Evolutionary conservation across 345 rosid genomes (phyloP).

Genomic region (Aquilaria malaccensis): DNA sequence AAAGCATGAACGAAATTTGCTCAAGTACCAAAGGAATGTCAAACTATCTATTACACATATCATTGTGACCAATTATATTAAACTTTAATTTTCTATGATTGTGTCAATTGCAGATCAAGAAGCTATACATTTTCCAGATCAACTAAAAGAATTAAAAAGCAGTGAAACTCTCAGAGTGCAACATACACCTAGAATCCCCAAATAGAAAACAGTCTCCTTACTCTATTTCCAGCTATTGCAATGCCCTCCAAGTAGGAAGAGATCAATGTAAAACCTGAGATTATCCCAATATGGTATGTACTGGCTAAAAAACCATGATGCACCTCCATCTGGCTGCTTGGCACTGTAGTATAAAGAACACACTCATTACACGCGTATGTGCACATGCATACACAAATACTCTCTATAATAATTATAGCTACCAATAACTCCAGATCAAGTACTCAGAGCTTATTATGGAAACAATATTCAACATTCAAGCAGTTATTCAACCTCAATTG

Average conservation of each 20-base stretch:
- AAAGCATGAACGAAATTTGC: background rate
- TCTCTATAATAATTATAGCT: too few relatives aligned
- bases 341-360: constrained; percentile 26
- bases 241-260: constrained; percentile 60
- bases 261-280: constrained; percentile 73
- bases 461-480: too few relatives aligned
- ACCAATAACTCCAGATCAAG: too few relatives aligned
- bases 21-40: background rate
- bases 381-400: background rate
- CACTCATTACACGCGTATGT: too few relatives aligned
- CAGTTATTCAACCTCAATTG: too few relatives aligned
- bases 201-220: constrained; percentile 21
- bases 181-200: constrained; percentile 1
- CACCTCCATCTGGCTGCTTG: constrained; percentile 37
- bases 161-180: background rate
- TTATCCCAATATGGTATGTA: constrained; percentile 78
- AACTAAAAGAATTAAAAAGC: background rate
- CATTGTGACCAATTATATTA: background rate
- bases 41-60: background rate
- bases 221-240: constrained; percentile 44
- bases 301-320: constrained; percentile 84
- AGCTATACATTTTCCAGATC: background rate
- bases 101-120: constrained; percentile 1
- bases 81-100: background rate
- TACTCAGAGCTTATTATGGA: too few relatives aligned